A percentile compares a stretch with the other conserved stretches of the same genome.
Conservation (phyloP, 129 eudicot species). For the Helichrysum umbraculigerum region DNA sequence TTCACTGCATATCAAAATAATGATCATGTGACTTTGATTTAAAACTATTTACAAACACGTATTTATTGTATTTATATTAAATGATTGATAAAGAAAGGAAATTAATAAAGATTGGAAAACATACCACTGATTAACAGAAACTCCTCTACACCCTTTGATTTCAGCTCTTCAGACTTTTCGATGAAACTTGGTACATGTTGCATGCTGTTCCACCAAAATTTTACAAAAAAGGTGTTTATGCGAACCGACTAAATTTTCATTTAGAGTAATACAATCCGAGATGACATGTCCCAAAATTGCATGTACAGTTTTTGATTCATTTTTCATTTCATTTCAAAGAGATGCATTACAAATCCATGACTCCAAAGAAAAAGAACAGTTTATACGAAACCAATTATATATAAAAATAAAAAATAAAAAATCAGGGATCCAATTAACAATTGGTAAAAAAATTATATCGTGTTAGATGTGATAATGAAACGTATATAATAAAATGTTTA, state of each 20-base stretch:
- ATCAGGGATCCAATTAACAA: not conserved
- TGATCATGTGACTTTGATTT: too few species aligned
- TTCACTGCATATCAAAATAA: slow-evolving; percentile 34
- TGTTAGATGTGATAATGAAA: not conserved
- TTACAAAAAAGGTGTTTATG: not conserved
- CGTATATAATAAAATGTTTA: not conserved
- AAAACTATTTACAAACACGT: too few species aligned
- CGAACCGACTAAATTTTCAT: too few species aligned
- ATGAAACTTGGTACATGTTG: slow-evolving; percentile 79
- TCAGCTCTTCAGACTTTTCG: slow-evolving; percentile 62
- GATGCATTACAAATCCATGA: not conserved
- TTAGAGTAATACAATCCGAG: too few species aligned
- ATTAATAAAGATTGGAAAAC: not conserved
- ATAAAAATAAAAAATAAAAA: too few species aligned
- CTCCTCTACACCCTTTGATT: slow-evolving; percentile 67
- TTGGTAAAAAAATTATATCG: not conserved
- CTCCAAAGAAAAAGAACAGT: too few species aligned
- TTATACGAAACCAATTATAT: too few species aligned
- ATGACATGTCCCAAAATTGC: not conserved
- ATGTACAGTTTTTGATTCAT: not conserved
- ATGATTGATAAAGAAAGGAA: too few species aligned
- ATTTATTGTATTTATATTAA: too few species aligned
- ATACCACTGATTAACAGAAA: slow-evolving; percentile 68
- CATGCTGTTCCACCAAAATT: slow-evolving; percentile 32
- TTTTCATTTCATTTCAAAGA: not conserved